These are phyloP conservation scores for Sphagnum tenellum DNA, from an alignment of 225 moss, liverwort and hornwort genomes.

Conservation along the genomic window DNA sequence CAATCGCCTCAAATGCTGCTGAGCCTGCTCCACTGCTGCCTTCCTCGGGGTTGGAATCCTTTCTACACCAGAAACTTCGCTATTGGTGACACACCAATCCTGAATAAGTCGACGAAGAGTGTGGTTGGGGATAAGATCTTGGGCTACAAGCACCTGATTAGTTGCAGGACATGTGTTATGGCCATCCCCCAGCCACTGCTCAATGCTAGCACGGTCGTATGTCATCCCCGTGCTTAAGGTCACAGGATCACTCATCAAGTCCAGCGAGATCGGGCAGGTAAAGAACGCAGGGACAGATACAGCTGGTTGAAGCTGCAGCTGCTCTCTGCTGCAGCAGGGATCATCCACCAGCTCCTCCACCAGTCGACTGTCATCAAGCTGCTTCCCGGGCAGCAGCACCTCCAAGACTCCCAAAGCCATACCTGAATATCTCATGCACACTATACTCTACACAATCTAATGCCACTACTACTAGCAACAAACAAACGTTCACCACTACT, in stretches of 20 bases:
- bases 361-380: too few relatives aligned
- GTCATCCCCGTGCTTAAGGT: slow-evolving; percentile 90
- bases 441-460: too few relatives aligned
- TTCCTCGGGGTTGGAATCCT: slow-evolving; percentile 54
- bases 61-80: slow-evolving; percentile 36
- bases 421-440: too few relatives aligned
- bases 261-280: slow-evolving; percentile 77
- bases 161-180: slow-evolving; percentile 83
- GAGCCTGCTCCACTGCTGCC: slow-evolving; percentile 5
- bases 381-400: too few relatives aligned
- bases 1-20: slow-evolving; percentile 27
- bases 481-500: too few relatives aligned
- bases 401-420: too few relatives aligned
- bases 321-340: slow-evolving; percentile 5
- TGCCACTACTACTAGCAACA: too few relatives aligned
- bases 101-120: slow-evolving; percentile 78
- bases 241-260: slow-evolving; percentile 89
- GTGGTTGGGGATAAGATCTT: slow-evolving; percentile 73
- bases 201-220: slow-evolving; percentile 74
- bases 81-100: slow-evolving; percentile 70
- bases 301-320: too few relatives aligned
- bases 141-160: slow-evolving; percentile 49
- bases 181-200: slow-evolving; percentile 77
- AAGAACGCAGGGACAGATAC: slow-evolving; percentile 56
- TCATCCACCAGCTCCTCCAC: too few relatives aligned